Evolutionary conservation across 306 rosid genomes (phyloP).

Genomic region (Aeschynomene evenia): DNA sequence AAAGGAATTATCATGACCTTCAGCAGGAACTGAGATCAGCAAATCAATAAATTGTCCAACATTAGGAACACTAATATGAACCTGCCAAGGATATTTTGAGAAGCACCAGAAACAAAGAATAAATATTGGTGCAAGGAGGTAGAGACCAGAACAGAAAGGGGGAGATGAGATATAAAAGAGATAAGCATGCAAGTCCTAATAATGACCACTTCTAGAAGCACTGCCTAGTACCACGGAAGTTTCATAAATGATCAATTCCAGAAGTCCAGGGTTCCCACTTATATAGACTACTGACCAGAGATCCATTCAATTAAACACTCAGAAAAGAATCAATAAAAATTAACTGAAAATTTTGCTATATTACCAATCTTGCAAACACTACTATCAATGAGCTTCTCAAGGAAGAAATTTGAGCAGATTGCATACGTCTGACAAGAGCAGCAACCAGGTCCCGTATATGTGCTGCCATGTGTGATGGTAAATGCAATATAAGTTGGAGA

Average conservation of each 20-base stretch:
- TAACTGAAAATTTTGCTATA: slow-evolving; percentile 14
- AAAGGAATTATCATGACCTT: slow-evolving; percentile 69
- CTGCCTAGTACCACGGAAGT: not conserved
- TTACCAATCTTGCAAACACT: slow-evolving; percentile 89
- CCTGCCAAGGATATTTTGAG: slow-evolving; percentile 43
- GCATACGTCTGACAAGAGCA: slow-evolving; percentile 89
- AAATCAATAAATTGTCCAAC: slow-evolving; percentile 84
- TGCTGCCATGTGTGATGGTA: slow-evolving; percentile 78
- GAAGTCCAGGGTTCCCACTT: not conserved
- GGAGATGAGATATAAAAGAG: not conserved
- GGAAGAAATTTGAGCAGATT: slow-evolving; percentile 69
- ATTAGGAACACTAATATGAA: slow-evolving; percentile 88
- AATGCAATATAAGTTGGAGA: slow-evolving; percentile 89
- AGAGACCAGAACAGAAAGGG: slow-evolving; percentile 4
- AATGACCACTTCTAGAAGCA: slow-evolving; percentile 3
- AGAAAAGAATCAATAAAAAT: slow-evolving; percentile 14
- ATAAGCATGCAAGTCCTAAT: not conserved
- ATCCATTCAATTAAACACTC: not conserved
- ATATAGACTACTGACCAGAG: slow-evolving; percentile 1
- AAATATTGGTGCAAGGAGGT: not conserved
- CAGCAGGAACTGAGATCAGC: slow-evolving; percentile 70
- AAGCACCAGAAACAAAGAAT: not conserved
- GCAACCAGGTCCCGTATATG: slow-evolving; percentile 79
- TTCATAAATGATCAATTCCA: slow-evolving; percentile 11
- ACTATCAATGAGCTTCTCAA: slow-evolving; percentile 82